A percentile compares a stretch with the other conserved stretches of the same genome.
Conservation (phyloP, 148 eudicot genomes). For the Nepenthes gracilis region DNA sequence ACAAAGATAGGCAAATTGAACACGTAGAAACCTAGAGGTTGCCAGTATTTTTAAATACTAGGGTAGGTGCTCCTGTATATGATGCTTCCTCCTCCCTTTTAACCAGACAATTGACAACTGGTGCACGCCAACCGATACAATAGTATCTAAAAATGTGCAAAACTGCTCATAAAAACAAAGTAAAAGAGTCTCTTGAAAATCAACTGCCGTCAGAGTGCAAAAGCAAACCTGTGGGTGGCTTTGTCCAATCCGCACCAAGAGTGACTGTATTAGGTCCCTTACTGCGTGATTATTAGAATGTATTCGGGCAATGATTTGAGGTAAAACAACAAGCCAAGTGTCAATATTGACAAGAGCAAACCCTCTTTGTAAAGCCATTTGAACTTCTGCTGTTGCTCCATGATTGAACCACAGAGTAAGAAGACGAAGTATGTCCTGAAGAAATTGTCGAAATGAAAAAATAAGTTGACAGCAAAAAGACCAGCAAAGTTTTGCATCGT, state of each 20-base stretch:
- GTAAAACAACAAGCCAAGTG: slow-evolving; percentile 97
- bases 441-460: slow-evolving; percentile 4
- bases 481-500: background rate
- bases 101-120: too few species aligned
- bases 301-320: slow-evolving; percentile 94
- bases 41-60: too few species aligned
- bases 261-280: slow-evolving; percentile 88
- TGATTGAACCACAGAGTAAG: slow-evolving; percentile 98
- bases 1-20: too few species aligned
- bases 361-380: slow-evolving; percentile 73
- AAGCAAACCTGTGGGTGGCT: slow-evolving; percentile 89
- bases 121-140: too few species aligned
- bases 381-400: slow-evolving; percentile 90
- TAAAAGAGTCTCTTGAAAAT: too few species aligned
- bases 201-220: background rate
- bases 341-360: slow-evolving; percentile 87
- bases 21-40: too few species aligned
- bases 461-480: background rate
- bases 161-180: too few species aligned
- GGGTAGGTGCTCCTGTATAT: too few species aligned
- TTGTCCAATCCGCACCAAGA: slow-evolving; percentile 91
- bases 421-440: slow-evolving; percentile 94
- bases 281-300: slow-evolving; percentile 93
- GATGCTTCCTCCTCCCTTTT: too few species aligned
- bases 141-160: too few species aligned